Percentiles rank a stretch among this genome's conserved stretches.
phyloP scores from a whole-genome alignment of 805 yeast genomes.

The Kregervanrija fluxuum region DNA sequence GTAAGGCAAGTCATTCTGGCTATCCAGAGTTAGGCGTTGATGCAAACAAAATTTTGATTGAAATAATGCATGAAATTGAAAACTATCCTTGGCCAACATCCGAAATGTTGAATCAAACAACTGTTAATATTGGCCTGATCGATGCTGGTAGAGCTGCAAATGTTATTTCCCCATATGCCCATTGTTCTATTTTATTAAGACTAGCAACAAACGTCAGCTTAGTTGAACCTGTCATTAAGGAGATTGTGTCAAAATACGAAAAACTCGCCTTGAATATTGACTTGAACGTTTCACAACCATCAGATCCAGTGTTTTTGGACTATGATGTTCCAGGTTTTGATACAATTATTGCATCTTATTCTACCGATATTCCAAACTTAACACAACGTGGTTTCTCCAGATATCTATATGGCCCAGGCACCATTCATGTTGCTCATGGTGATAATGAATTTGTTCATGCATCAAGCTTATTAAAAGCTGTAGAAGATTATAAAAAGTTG shows the following conservation, averaged over 20 bases:
- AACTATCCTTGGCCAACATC: conserved; percentile 40
- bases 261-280: conserved; percentile 8
- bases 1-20: conserved; percentile 59
- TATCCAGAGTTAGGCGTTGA: conserved; percentile 63
- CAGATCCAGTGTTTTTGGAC: conserved; percentile 43
- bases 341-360: conserved; percentile 26
- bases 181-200: conserved; percentile 43
- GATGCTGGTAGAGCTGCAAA: conserved; percentile 60
- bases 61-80: conserved; percentile 39
- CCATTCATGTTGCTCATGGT: conserved; percentile 54
- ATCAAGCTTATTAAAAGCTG: conserved; percentile 40
- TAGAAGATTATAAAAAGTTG: conserved; percentile 45
- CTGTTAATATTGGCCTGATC: conserved; percentile 53
- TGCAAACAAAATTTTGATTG: conserved; percentile 50
- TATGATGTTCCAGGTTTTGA: conserved; percentile 63
- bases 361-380: conserved; percentile 42
- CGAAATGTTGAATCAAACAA: conserved; percentile 51
- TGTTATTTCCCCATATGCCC: conserved; percentile 54
- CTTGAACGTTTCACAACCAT: conserved; percentile 9
- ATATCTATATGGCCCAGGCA: conserved; percentile 63
- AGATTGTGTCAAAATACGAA: conserved; percentile 24
- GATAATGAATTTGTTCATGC: conserved; percentile 46
- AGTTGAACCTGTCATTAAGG: conserved; percentile 31
- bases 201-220: conserved; percentile 40
- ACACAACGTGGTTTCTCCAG: conserved; percentile 29